Percentiles rank a stretch among this genome's conserved stretches.
Conservation (phyloP, 306 rosid species). For the Lupinus albus region DNA sequence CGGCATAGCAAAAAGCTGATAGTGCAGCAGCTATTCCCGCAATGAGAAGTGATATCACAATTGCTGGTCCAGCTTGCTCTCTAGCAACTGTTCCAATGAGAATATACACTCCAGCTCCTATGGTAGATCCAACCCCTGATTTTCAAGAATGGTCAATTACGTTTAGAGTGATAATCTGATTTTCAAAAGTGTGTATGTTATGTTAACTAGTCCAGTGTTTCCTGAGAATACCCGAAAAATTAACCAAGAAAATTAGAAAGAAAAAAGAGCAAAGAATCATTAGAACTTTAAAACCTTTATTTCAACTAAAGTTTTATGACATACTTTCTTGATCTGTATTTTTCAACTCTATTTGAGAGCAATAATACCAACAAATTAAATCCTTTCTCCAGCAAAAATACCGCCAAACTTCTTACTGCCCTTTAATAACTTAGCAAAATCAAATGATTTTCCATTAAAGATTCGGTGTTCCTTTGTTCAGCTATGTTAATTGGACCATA, state of each 20-base stretch:
- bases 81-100: constrained; percentile 97
- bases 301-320: background rate
- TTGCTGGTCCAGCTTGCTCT: constrained; percentile 89
- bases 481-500: background rate
- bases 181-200: background rate
- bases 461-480: background rate
- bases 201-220: constrained; percentile 9
- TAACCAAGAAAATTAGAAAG: background rate
- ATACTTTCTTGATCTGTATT: background rate
- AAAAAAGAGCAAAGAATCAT: background rate
- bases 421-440: background rate
- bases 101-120: constrained; percentile 98
- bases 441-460: constrained; percentile 1
- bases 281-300: background rate
- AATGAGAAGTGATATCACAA: constrained; percentile 70
- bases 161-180: too few relatives aligned
- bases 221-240: background rate
- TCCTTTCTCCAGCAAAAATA: background rate
- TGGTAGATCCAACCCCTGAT: constrained; percentile 88
- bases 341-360: background rate
- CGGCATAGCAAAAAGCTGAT: constrained; percentile 92
- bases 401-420: constrained; percentile 7
- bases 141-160: constrained; percentile 35
- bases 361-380: background rate
- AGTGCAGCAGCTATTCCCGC: constrained; percentile 94